Evolutionary conservation across 2,329 filamentous ascomycete genomes (phyloP), one percentile per base, ranked within the genome.

Genomic region (Mariannaea elegans): DNA sequence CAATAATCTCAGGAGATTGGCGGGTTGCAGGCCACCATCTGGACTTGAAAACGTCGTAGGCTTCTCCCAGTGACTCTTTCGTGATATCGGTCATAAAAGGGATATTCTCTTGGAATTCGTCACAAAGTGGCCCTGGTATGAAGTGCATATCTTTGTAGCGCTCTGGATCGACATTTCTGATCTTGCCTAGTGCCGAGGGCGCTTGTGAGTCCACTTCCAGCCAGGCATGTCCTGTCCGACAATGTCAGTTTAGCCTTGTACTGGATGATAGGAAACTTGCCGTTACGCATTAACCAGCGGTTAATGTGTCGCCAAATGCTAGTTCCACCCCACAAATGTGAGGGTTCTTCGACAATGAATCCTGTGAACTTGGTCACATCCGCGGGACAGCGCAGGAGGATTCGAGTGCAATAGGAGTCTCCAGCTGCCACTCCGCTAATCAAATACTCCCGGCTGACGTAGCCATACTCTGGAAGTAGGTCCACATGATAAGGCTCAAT

Each of bases 211-310:
- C 63, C 13, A 65, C 61, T 41, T 65, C 63, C 7, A 65, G 34
- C 63, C 63, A 64, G n/a, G 57, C 63, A 34, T 65, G 63, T 3
- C 61, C 61, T 64, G 8, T 31, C 1, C 4, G 10, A 16, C 2
- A 14, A 2, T 23, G 18, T 53, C 8, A 53, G 41, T 21, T 16
- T 21, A 38, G 27, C 49, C 19, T 1, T 19, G 23, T 12, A 21
- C 19, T 23, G n/a, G 5, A 16, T 29, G 4, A 24, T 2, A 24
- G 18, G 7, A 7, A 18, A 19, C 21, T 36, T 46, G 64, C 63
- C 61, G n/a, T 62, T 65, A 5, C 63, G 48, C 63, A 65, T 65
- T 8, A 65, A n/a, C 63, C 63, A 65, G 23, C 63, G 54, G 36
- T 51, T 65, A 18, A 55, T 58, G 36, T 64, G 58, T 18, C 63